Evolutionary conservation across 1,284 basidiomycete genomes (phyloP), one percentile per base, ranked within the genome.

Genomic region (Cryptococcus jaspeensis): DNA sequence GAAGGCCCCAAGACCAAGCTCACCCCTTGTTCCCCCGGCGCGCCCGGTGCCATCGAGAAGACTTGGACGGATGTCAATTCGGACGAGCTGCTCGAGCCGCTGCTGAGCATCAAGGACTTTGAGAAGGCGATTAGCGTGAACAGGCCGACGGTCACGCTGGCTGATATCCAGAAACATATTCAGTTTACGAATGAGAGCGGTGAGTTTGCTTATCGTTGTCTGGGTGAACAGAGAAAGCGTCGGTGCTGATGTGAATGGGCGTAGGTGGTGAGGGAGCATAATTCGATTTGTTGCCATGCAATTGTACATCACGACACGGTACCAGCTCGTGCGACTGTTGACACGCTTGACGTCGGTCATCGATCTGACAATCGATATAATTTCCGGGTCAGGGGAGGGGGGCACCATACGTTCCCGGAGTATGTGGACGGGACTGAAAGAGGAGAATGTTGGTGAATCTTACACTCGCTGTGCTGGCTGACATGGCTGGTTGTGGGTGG

Each of bases 11-110:
- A 86, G 84, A 80, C 87, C 82, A 84, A 82, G 66, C 75, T 83
- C 58, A 97, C 92, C 23, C 95, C 95, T 7, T 99, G 95, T 75
- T 97, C 93, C 7, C 94, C 95, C 1, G 94, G 95, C 12, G 92
- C 95, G 65, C 81, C 86, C 0, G 85, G 85, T 0, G 94, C 91
- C 0, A 81, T 86, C 40, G 95, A 99, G 80, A 93, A 90, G 81
- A 81, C 86, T 3, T 99, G 96, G 95, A 85, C 87, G n/a, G 90
- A 92, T 59, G 83, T 99, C 46, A 87, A 88, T 55, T 88, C 88
- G n/a, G 87, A 94, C 53, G 90, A 97, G 71, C 80, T 99, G 37
- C 80, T 88, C 35, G 95, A 98, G 75, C 93, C 94, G 0, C 82
- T 88, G 44, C 79, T 96, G 71, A 84, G 80, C 58, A 53, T 92